Evolutionary conservation across 768 basidiomycete genomes (phyloP), one percentile per base, ranked within the genome.

Genomic region (Kwoniella sp.): DNA sequence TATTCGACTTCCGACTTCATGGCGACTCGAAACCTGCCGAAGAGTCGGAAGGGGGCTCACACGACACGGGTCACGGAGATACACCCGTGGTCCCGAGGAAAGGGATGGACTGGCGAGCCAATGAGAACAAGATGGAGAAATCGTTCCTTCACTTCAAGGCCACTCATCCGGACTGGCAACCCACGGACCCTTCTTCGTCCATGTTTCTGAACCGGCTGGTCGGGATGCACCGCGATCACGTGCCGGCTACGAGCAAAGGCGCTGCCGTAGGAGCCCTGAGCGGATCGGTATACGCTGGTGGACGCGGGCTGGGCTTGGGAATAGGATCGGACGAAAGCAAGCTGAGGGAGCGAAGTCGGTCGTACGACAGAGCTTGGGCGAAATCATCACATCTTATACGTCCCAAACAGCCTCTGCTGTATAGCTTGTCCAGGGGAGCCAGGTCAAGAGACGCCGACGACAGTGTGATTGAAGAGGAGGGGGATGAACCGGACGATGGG

Each of bases 1-100:
- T 93, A 54, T 99, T 99, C 71, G 92, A 98, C 72, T 98, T 99
- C 73, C 85, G 90, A 76, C 77, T 90, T 49, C 90, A 95, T 57
- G 90, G 91, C 5, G 23, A 29, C 27, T n/a, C 28, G 43, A 32
- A 37, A 10, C n/a, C 43, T 14, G 38, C 50, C 1, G 25, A 15
- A 36, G 19, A 34, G 22, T 23, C n/a, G 27, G 29, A 48, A 20
- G n/a, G n/a, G n/a, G n/a, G n/a, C n/a, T n/a, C n/a, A n/a, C n/a
- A n/a, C n/a, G n/a, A n/a, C n/a, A n/a, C n/a, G n/a, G 37, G 37
- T 5, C 19, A 14, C 5, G 37, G 14, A 36, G 34, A 6, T 19
- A 36, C 34, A 20, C 25, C 17, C 25, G 15, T 22, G 11, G 14
- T n/a, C 46, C 15, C 40, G 39, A 26, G 19, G 15, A 17, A 28